Evolutionary conservation across 2,329 filamentous ascomycete genomes (phyloP), one percentile per base, ranked within the genome.

Genomic region (Exophiala alcalophila): DNA sequence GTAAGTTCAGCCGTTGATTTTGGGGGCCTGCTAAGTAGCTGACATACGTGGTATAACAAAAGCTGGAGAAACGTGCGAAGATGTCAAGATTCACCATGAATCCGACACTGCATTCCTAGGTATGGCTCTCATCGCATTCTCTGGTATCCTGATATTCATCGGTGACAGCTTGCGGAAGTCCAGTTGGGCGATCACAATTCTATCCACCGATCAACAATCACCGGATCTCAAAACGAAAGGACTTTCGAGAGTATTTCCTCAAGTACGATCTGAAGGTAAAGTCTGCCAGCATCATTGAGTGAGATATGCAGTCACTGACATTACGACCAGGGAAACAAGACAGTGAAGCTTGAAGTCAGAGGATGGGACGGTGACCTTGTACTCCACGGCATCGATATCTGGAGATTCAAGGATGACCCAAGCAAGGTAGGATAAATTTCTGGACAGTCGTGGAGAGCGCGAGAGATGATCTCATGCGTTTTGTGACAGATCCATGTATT

Each of bases 331-430:
- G 29, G 29, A 4, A 32, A 32, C 29, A 32, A 32, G 15, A 32
- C 29, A 4, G 21, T 19, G 16, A 32, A 19, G 16, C 7, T 32
- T 11, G 29, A 32, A 32, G 16, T 32, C 7, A 32, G 14, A 20
- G 29, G 29, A 11, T 32, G 29, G 29, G 16, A 32, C 9, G 29
- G 29, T 2, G 29, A 32, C 15, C 21, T 32, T 11, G 12, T 32
- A 10, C 29, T 32, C 16, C 29, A 32, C 15, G 29, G 29, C 6
- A 32, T 32, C 15, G 29, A 32, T 32, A 32, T 32, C 14, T 32
- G 29, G 29, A 19, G 29, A n/a, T 32, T 32, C 16, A 32, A 32
- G 14, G 29, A 32, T 9, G 29, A 32, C n/a, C 29, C 29, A n/a
- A n/a, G 16, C 3, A 32, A 32, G 29, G 29, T 32, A 32, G 3